Base-by-base conservation (phyloP, 306 rosid genomes). In the Corylus heterophylla region DNA sequence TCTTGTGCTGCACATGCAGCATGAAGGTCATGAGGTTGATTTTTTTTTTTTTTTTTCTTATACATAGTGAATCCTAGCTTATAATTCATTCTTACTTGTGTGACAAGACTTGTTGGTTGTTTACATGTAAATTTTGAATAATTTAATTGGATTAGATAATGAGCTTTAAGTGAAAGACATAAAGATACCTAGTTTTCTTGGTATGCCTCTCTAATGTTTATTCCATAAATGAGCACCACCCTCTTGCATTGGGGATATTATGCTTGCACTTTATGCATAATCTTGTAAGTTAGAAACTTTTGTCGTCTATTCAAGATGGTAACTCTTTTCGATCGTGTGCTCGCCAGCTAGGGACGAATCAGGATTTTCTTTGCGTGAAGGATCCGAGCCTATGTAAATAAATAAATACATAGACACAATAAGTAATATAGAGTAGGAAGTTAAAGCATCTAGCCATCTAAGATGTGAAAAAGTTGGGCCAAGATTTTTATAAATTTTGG, bases 171-270 rank as follows among this genome's bases (percentile, higher is more conserved):
- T 29, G 20, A 72, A 47, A 13, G 61, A 47, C 45, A 74, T 68
- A 20, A 68, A 68, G 72, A 68, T 68, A 68, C 8, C 51, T 42
- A 45, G 52, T 68, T 68, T 55, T 66, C 71, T 17, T 68, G 76
- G 74, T 85, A 48, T 85, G 89, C 81, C 80, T 90, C 92, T 81
- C 96, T 89, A 85, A 82, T 83, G 90, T 87, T 89, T 78, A 82
- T 59, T 89, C 89, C 79, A 83, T 82, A 83, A 92, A 84, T 76
- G 74, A 87, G 85, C 72, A 85, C 84, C 88, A 71, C 85, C 89
- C 83, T 87, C 84, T 39, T 76, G 80, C 79, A 86, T 86, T 79
- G 3, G 73, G 54, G 58, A 80, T 75, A 75, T 71, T 58, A 79
- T 72, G 80, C 83, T 52, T 47, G 62, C 76, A 52, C 78, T 79